Base-by-base conservation (phyloP, 495 filamentous ascomycete species). In the Penicillium steckii region DNA sequence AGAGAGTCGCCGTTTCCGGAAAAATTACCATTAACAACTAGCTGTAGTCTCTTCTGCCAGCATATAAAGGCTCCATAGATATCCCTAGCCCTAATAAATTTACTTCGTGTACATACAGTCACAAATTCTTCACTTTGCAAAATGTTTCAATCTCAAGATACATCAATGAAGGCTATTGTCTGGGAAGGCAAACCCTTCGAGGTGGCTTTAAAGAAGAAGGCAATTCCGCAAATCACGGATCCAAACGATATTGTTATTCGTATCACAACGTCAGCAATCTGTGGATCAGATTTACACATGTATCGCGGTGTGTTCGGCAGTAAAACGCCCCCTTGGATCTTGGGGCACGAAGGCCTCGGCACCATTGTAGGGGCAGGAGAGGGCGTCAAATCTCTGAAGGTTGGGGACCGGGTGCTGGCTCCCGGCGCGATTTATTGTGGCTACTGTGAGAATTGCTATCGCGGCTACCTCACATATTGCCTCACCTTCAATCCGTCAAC, bases 161-260 rank as follows among this genome's bases (percentile, higher is more conserved):
- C 12, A 33, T 33, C 44, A n/a, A 54, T 54, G 51, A 44, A 42
- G 23, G 51, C 51, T 6, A 63, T 68, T 24, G 44, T 68, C 7
- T 68, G 63, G 55, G 57, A 60, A 47, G 63, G 47, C 12, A 49
- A 24, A 18, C 52, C 65, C 7, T 50, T 53, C 45, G 45, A 59
- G 13, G 60, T 68, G 15, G 55, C 26, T 6, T 37, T 68, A 21
- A 57, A 61, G 43, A 55, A 64, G 13, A 43, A 58, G 44, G 60
- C 62, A 7, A 59, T 56, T 29, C 65, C 65, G 1, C 46, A 50
- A 10, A 54, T 54, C 24, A 48, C 43, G 12, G 24, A 41, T 17
- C 23, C 47, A 23, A 48, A 15, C 32, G 51, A 54, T 48, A 37
- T 45, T 10, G 41, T 54, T 33, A 26, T 54, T 22, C 38, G 38